These are phyloP conservation scores for Phanerochaete carnosa DNA, from an alignment of 768 basidiomycete species.

Conservation along the genomic window DNA sequence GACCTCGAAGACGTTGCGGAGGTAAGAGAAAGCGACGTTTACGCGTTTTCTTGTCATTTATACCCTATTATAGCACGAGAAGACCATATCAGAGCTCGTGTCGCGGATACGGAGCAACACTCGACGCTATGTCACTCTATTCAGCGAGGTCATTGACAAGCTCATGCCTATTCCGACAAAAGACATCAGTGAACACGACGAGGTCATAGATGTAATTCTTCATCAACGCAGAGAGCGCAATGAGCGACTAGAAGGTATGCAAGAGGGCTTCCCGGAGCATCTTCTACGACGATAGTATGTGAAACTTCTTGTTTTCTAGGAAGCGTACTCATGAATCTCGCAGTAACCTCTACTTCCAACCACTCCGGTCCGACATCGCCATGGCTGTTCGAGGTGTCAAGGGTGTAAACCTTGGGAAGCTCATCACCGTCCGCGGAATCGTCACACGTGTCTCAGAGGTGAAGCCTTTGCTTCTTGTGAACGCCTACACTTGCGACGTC, in stretches of 20 bases:
- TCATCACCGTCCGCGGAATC: conserved; percentile 96
- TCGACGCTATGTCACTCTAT: conserved; percentile 85
- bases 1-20: conserved; percentile 85
- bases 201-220: conserved; percentile 95
- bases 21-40: conserved; percentile 36
- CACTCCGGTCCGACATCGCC: conserved; percentile 68
- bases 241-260: conserved; percentile 68
- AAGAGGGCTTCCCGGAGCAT: conserved; percentile 85
- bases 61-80: conserved; percentile 51
- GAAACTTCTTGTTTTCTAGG: conserved; percentile 9
- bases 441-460: conserved; percentile 99
- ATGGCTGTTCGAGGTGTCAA: conserved; percentile 92
- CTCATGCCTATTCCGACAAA: conserved; percentile 86
- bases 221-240: conserved; percentile 92
- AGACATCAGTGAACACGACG: conserved; percentile 87
- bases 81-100: conserved; percentile 71
- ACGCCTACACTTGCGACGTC: conserved; percentile 97
- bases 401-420: conserved; percentile 79
- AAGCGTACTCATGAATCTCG: conserved; percentile 12
- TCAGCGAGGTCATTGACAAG: conserved; percentile 87
- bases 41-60: conserved; percentile 13
- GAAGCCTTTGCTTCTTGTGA: conserved; percentile 94
- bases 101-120: conserved; percentile 79
- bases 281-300: conserved; percentile 94
- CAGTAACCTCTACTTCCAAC: conserved; percentile 94